These are phyloP conservation scores for Linum usitatissimum DNA, from an alignment of 345 rosid genomes.

Conservation along the genomic window DNA sequence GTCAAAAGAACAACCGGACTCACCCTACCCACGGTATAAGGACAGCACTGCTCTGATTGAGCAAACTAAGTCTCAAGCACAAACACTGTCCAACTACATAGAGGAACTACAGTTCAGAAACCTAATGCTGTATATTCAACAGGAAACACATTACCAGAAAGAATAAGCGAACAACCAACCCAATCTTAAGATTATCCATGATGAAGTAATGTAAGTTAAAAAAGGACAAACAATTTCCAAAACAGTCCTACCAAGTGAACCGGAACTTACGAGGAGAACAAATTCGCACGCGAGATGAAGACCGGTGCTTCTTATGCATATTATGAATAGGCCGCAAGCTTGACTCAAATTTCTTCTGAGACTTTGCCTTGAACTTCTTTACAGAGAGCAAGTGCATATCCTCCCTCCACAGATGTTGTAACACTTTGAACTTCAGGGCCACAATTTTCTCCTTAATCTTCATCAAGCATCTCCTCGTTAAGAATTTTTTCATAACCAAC, in stretches of 20 bases:
- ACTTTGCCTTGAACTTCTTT: conserved; percentile 48
- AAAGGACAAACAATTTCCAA: background rate
- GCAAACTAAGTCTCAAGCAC: too few species aligned
- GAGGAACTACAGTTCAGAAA: background rate
- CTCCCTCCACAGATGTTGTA: conserved; percentile 77
- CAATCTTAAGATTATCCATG: background rate
- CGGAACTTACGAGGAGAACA: conserved; percentile 52
- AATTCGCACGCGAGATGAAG: conserved; percentile 55
- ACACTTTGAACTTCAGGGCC: conserved; percentile 65
- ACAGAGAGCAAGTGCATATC: conserved; percentile 47
- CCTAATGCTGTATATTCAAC: too few species aligned
- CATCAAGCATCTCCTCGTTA: conserved; percentile 29
- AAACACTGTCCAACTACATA: too few species aligned
- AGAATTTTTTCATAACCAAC: conserved; percentile 36
- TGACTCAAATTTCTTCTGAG: conserved; percentile 53
- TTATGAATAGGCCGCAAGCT: conserved; percentile 35
- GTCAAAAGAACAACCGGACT: too few species aligned
- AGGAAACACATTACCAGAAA: background rate
- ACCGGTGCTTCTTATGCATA: conserved; percentile 51
- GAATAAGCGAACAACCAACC: background rate
- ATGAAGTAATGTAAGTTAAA: background rate
- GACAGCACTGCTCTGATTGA: too few species aligned
- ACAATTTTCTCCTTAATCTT: conserved; percentile 72
- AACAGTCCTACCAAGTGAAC: background rate
- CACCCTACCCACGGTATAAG: too few species aligned